Base-by-base conservation (phyloP, 306 rosid genomes). In the Prosopis cineraria region DNA sequence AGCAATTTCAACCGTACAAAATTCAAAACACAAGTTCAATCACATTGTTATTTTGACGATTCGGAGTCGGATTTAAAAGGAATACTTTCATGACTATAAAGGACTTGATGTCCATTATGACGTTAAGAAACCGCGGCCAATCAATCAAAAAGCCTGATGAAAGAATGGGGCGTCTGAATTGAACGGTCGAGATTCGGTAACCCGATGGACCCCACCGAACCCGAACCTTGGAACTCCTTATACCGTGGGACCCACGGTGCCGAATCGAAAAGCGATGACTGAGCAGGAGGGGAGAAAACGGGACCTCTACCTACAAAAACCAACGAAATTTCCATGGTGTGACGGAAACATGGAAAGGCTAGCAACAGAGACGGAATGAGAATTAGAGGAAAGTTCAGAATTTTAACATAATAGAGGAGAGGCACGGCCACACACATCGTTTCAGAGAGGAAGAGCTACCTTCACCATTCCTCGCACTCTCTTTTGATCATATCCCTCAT, bases 121-220 rank as follows among this genome's bases (percentile, higher is more conserved):
- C 20, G 17, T 47, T 17, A 47, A 19, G 0, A 5, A 17, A 1
- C 19, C 50, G 17, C 22, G 55, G 6, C 4, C 17, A 0, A 1
- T n/a, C 24, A 50, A 19, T n/a, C n/a, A 16, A 2, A 7, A 50
- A n/a, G 25, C 25, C 56, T 16, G 39, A 2, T 4, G 6, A 11
- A 3, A 13, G 24, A 20, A 7, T 7, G 0, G 22, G 56, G 67
- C 47, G 43, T 40, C 2, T 40, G 16, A 37, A 72, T 65, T 34
- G 8, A 60, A 72, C 10, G 90, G 90, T 25, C 66, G 59, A 41
- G 82, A 82, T 86, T 78, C 30, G 24, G 59, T 30, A 50, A 72
- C 52, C 68, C 13, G 12, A 44, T n/a, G 31, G 85, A 73, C 55
- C 29, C 75, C 62, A 4, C 74, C 40, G 27, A 69, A 68, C 36